Evolutionary conservation across 192 early-diverging fungal species (phyloP).

Genomic region (Diversispora eburnea): DNA sequence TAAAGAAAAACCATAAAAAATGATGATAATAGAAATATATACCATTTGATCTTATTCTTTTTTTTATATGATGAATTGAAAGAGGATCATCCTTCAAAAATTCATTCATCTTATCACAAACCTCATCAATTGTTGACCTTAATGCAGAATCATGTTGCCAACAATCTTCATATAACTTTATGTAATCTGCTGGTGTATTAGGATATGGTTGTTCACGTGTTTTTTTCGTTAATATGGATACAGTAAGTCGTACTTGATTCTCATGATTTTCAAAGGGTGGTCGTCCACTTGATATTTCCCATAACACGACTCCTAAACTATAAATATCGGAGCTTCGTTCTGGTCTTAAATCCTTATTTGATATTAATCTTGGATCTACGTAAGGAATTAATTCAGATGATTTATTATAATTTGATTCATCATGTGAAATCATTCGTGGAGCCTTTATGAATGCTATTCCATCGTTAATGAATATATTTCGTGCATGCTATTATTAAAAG

Average conservation of each 20-base stretch:
- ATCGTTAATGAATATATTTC: constrained; percentile 7
- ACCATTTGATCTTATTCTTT: neutral
- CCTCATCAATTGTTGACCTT: constrained; percentile 20
- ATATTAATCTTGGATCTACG: constrained; percentile 11
- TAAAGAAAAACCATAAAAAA: neutral
- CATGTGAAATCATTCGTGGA: neutral
- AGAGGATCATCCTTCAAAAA: neutral
- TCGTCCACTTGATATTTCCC: constrained; percentile 12
- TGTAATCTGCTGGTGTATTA: constrained; percentile 24
- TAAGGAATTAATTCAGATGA: neutral
- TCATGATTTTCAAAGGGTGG: neutral
- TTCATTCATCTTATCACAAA: constrained; percentile 13
- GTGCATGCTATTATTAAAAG: constrained; percentile 4
- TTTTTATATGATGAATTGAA: neutral
- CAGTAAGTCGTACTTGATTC: neutral
- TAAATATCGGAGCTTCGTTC: constrained; percentile 9
- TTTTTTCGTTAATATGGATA: neutral
- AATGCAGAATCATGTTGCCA: constrained; percentile 22
- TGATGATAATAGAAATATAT: neutral
- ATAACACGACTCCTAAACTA: constrained; percentile 7
- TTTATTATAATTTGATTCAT: neutral
- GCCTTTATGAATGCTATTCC: constrained; percentile 7
- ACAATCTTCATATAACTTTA: constrained; percentile 23
- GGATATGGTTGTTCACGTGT: constrained; percentile 4
- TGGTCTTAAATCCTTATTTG: neutral